Evolutionary conservation across 179 eudicot genomes (phyloP).

Genomic region (Silene coronaria): DNA sequence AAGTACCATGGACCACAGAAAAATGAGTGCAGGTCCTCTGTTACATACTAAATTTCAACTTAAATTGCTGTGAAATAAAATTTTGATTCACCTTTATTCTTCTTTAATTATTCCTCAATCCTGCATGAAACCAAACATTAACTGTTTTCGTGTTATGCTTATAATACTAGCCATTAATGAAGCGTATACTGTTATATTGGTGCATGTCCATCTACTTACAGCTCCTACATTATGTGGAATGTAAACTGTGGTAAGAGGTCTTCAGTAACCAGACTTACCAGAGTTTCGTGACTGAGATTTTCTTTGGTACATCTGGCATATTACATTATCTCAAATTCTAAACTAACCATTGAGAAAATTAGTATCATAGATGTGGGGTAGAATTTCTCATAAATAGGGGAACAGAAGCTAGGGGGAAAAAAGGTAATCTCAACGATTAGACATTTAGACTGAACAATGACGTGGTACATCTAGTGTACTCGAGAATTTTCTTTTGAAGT

Average conservation of each 20-base stretch:
- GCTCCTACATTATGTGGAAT: not conserved
- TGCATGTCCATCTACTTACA: not conserved
- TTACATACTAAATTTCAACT: slow-evolving; percentile 6
- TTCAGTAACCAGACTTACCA: too few species aligned
- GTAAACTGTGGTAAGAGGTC: not conserved
- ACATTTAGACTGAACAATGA: not conserved
- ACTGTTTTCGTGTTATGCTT: slow-evolving; percentile 9
- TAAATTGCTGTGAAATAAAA: not conserved
- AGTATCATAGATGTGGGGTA: not conserved
- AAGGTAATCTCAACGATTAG: not conserved
- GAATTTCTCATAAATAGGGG: not conserved
- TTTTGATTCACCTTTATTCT: slow-evolving; percentile 5
- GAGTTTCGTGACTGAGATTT: not conserved
- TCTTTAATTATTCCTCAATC: not conserved
- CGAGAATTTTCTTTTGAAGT: not conserved
- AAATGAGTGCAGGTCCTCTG: slow-evolving; percentile 11
- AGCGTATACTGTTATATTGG: not conserved
- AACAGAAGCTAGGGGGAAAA: not conserved
- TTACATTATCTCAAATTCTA: not conserved
- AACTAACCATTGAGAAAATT: not conserved
- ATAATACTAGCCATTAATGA: not conserved
- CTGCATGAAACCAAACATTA: not conserved
- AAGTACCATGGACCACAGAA: slow-evolving; percentile 14
- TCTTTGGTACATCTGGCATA: not conserved
- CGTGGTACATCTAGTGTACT: not conserved